Conservation (phyloP, 805 yeast species). For the Pichia ethanolica region DNA sequence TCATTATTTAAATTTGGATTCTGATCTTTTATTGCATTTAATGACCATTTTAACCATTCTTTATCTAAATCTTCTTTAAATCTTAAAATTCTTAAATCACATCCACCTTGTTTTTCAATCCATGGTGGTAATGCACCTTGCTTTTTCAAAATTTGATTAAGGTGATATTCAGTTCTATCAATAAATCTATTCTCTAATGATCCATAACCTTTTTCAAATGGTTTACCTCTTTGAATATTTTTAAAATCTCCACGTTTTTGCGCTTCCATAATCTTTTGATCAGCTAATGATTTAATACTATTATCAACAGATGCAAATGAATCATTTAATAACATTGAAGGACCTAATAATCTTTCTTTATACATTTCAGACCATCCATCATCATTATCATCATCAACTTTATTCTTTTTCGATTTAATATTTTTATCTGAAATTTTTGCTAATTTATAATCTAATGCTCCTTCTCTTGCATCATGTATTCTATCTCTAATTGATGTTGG, state of each 20-base stretch:
- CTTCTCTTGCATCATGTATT: conserved; percentile 55
- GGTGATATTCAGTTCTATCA: conserved; percentile 67
- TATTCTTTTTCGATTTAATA: conserved; percentile 10
- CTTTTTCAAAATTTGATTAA: conserved; percentile 65
- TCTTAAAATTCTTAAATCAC: conserved; percentile 37
- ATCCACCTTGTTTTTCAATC: conserved; percentile 70
- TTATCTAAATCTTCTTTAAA: conserved; percentile 41
- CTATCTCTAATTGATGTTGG: conserved; percentile 28
- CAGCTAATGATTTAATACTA: conserved; percentile 60
- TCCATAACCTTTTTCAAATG: conserved; percentile 34
- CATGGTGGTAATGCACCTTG: conserved; percentile 86
- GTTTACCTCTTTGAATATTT: conserved; percentile 57
- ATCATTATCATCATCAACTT: conserved; percentile 16
- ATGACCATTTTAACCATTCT: conserved; percentile 32
- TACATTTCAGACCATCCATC: conserved; percentile 53
- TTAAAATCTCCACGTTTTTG: conserved; percentile 62
- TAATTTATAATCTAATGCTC: conserved; percentile 54
- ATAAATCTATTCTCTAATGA: conserved; percentile 43
- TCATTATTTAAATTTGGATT: conserved; percentile 16
- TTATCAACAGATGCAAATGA: conserved; percentile 40
- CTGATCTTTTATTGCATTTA: conserved; percentile 23
- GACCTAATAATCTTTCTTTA: conserved; percentile 56
- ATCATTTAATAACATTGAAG: conserved; percentile 38
- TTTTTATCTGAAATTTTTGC: conserved; percentile 26
- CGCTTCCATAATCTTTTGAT: conserved; percentile 69